Conservation (phyloP, 2,329 filamentous ascomycete species). For the Diaporthe amygdali region DNA sequence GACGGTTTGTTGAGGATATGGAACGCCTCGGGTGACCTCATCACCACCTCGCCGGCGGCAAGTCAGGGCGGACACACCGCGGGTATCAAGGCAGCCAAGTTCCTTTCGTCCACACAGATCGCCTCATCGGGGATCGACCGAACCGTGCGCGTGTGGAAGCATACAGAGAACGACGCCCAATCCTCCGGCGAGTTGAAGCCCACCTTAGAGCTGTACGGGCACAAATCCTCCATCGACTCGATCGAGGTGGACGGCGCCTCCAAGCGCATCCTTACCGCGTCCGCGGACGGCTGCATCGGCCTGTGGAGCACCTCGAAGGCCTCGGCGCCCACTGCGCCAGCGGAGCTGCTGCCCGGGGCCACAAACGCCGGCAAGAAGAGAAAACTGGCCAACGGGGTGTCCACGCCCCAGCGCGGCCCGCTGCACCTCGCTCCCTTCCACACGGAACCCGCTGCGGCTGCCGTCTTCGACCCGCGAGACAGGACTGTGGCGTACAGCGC, state of each 20-base stretch:
- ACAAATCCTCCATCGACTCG: constrained; percentile 65
- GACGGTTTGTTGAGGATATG: constrained; percentile 89
- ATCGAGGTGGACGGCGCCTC: constrained; percentile 75
- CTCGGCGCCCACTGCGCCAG: constrained; percentile 75
- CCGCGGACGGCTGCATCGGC: constrained; percentile 82
- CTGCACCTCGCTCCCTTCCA: constrained; percentile 76
- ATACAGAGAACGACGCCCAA: constrained; percentile 68
- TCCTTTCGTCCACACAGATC: constrained; percentile 78
- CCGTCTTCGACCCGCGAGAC: constrained; percentile 85
- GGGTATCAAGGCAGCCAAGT: constrained; percentile 82
- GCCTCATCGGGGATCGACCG: constrained; percentile 85
- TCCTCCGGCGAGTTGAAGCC: constrained; percentile 70
- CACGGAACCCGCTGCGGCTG: constrained; percentile 76
- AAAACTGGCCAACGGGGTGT: constrained; percentile 64
- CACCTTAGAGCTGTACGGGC: constrained; percentile 65
- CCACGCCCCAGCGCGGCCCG: constrained; percentile 73
- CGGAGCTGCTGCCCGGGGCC: constrained; percentile 70
- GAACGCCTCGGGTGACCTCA: constrained; percentile 85
- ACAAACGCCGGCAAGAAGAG: constrained; percentile 73
- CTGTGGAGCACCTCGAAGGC: constrained; percentile 86
- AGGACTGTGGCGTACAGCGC: constrained; percentile 88
- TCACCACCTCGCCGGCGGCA: constrained; percentile 74
- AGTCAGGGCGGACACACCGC: constrained; percentile 76
- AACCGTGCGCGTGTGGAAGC: constrained; percentile 89
- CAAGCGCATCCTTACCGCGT: constrained; percentile 83